Conservation (phyloP, 805 yeast genomes). For the Candida ulmi region DNA sequence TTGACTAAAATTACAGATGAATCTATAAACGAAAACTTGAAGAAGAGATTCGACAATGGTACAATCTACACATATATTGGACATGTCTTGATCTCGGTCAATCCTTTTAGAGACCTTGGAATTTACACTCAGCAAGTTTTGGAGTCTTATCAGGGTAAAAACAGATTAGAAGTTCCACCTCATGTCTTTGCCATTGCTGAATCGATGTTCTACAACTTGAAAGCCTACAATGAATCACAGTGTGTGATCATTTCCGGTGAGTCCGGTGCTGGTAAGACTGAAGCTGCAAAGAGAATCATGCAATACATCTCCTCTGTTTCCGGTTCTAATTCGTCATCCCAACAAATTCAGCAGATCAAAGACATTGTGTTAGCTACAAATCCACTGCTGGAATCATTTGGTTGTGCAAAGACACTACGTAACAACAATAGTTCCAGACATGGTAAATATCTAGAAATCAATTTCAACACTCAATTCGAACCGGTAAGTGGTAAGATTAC, state of each 20-base stretch:
- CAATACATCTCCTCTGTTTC: constrained; percentile 91
- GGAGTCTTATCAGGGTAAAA: constrained; percentile 79
- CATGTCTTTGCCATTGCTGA: constrained; percentile 98
- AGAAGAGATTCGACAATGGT: constrained; percentile 84
- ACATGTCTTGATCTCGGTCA: constrained; percentile 90
- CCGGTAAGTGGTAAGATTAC: constrained; percentile 96
- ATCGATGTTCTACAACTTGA: constrained; percentile 91
- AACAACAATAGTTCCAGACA: constrained; percentile 89
- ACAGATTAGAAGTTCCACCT: constrained; percentile 94
- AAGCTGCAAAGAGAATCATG: constrained; percentile 97
- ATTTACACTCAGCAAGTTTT: constrained; percentile 81
- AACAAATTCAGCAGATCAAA: constrained; percentile 78
- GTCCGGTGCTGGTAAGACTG: constrained; percentile 97
- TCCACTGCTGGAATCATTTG: constrained; percentile 85
- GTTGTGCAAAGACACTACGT: constrained; percentile 88
- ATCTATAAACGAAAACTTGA: constrained; percentile 84
- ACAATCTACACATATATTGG: constrained; percentile 91
- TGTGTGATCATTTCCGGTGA: constrained; percentile 98
- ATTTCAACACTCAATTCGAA: constrained; percentile 73
- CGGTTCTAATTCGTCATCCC: constrained; percentile 55
- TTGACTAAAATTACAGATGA: constrained; percentile 87
- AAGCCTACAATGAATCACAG: constrained; percentile 89
- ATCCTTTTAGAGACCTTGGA: constrained; percentile 95
- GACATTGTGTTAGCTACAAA: constrained; percentile 98
- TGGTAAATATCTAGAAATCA: constrained; percentile 90